These are phyloP conservation scores for Yamadazyma mexicana DNA, from an alignment of 1,139 yeast species.

Conservation along the genomic window DNA sequence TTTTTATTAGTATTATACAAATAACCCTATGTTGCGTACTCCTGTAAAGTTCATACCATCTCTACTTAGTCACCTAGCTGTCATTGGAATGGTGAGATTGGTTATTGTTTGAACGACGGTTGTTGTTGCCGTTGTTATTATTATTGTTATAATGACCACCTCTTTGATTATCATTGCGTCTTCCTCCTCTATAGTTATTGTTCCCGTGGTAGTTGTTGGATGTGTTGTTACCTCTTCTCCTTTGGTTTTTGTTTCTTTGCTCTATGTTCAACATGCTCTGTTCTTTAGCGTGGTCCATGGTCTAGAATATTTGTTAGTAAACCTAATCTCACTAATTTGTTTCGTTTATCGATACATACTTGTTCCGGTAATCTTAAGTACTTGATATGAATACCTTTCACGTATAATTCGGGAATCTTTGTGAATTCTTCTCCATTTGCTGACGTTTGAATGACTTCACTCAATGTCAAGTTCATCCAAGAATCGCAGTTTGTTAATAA, in stretches of 20 bases:
- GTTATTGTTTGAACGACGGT: slow-evolving; percentile 6
- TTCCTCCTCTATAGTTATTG: slow-evolving; percentile 12
- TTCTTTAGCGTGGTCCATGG: slow-evolving; percentile 82
- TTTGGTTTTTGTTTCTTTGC: slow-evolving; percentile 49
- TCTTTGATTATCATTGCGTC: slow-evolving; percentile 18
- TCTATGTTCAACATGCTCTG: slow-evolving; percentile 58
- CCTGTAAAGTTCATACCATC: slow-evolving; percentile 4
- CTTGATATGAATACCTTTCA: slow-evolving; percentile 76
- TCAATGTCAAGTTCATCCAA: slow-evolving; percentile 91
- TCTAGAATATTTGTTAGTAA: slow-evolving; percentile 27
- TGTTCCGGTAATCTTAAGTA: slow-evolving; percentile 49
- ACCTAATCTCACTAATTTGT: slow-evolving; percentile 6
- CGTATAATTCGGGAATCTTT: slow-evolving; percentile 74
- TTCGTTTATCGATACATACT: slow-evolving; percentile 16
- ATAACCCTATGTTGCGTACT: slow-evolving; percentile 5
- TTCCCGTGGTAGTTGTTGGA: slow-evolving; percentile 10
- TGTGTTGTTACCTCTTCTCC: slow-evolving; percentile 36
- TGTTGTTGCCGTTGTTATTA: slow-evolving; percentile 6
- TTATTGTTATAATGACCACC: slow-evolving; percentile 3
- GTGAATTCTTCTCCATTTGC: slow-evolving; percentile 67
- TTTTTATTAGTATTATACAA: slow-evolving; percentile 7
- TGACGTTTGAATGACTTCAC: slow-evolving; percentile 74
- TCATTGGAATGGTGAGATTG: slow-evolving; percentile 3
- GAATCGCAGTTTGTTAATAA: slow-evolving; percentile 83
- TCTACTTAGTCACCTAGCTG: neutral